A percentile compares a stretch with the other conserved stretches of the same genome.
phyloP scores from a whole-genome alignment of 83 land plant genomes.

The Diphasiastrum complanatum region DNA sequence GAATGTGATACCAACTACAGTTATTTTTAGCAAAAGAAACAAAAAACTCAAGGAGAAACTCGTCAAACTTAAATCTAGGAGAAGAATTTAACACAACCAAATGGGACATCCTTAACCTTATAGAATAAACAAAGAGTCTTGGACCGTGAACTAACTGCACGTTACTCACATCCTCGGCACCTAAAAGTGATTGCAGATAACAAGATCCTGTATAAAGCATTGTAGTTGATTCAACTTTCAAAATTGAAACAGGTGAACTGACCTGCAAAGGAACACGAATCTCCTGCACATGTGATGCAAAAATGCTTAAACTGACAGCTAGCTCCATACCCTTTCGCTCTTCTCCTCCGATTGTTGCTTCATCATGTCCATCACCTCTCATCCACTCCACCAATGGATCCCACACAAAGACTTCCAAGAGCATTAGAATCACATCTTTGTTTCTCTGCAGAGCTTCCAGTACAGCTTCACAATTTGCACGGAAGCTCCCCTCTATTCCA shows the following conservation, averaged over 20 bases:
- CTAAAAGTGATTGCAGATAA: not conserved
- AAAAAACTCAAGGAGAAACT: not conserved
- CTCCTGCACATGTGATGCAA: conserved; percentile 92
- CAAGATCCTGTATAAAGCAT: not conserved
- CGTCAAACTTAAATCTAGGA: too few relatives aligned
- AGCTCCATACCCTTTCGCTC: conserved; percentile 98
- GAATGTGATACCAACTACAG: too few relatives aligned
- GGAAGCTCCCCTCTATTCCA: conserved; percentile 81
- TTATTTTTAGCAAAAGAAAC: not conserved
- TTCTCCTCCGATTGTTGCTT: conserved; percentile 92
- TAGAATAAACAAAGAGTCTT: too few relatives aligned
- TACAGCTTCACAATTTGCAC: conserved; percentile 83
- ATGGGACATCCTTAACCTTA: too few relatives aligned
- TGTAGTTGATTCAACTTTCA: too few relatives aligned
- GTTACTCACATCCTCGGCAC: too few relatives aligned
- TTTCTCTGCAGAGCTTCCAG: conserved; percentile 67
- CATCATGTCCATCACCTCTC: conserved; percentile 85
- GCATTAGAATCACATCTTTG: conserved; percentile 83
- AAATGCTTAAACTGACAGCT: conserved; percentile 91
- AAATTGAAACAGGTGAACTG: not conserved
- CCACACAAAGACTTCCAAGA: conserved; percentile 95
- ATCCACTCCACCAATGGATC: conserved; percentile 98
- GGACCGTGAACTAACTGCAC: too few relatives aligned
- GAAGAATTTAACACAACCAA: too few relatives aligned
- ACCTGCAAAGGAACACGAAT: conserved; percentile 95